Evolutionary conservation across 1,139 yeast species (phyloP).

Genomic region (Taiozyma sp.): DNA sequence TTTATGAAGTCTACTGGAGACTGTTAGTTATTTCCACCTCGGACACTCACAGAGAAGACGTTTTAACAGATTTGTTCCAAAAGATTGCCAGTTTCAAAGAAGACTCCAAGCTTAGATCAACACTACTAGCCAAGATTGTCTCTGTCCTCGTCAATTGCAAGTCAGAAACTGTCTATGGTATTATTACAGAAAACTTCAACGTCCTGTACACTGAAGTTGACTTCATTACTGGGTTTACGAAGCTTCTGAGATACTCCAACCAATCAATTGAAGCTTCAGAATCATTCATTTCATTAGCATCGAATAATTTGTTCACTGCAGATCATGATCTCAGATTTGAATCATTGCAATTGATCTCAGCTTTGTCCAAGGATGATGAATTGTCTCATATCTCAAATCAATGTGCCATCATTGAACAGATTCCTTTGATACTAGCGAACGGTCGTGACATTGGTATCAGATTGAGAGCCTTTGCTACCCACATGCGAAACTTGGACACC

Average conservation of each 20-base stretch:
- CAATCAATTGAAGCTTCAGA: conserved; percentile 3
- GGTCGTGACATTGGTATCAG: conserved; percentile 74
- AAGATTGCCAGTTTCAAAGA: conserved; percentile 4
- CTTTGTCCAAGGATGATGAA: conserved; percentile 27
- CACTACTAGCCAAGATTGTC: conserved; percentile 14
- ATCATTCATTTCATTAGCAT: conserved; percentile 5
- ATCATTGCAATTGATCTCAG: conserved; percentile 37
- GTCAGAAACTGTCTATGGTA: neutral
- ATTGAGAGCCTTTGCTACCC: conserved; percentile 53
- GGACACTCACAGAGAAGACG: conserved; percentile 5
- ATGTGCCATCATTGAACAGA: conserved; percentile 57
- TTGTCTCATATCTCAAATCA: conserved; percentile 34
- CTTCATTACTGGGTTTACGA: conserved; percentile 11
- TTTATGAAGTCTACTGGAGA: conserved; percentile 25
- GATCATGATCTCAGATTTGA: conserved; percentile 41
- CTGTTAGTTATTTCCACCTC: conserved; percentile 18
- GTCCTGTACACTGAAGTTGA: conserved; percentile 8
- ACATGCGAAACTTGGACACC: conserved; percentile 37
- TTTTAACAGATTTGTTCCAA: conserved; percentile 11
- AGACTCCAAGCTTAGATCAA: conserved; percentile 12
- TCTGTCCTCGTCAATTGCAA: conserved; percentile 7
- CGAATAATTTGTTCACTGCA: conserved; percentile 38
- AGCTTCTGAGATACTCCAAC: conserved; percentile 4
- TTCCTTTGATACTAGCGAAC: conserved; percentile 62
- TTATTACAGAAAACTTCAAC: conserved; percentile 11